These are phyloP conservation scores for Notholithocarpus densiflorus DNA, from an alignment of 306 rosid species.

Conservation along the genomic window DNA sequence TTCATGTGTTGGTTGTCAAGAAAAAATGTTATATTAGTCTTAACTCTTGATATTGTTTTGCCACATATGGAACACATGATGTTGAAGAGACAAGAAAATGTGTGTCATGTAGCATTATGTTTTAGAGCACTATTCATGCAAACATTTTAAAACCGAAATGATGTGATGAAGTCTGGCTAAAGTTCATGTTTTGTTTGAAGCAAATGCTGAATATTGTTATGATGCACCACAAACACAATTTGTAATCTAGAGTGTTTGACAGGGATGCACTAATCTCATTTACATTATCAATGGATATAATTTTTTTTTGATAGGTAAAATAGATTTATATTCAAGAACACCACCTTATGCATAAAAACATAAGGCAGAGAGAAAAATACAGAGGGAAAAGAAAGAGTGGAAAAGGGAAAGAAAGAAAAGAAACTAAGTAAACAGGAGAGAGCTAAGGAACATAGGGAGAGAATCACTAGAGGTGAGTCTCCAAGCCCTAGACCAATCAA, in stretches of 20 bases:
- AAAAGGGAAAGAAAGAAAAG: too few relatives aligned
- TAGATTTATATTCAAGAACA: too few relatives aligned
- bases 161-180: not conserved
- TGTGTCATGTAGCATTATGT: not conserved
- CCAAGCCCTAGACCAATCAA: too few relatives aligned
- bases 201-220: not conserved
- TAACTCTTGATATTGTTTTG: not conserved
- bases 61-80: not conserved
- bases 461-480: too few relatives aligned
- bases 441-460: too few relatives aligned
- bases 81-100: not conserved
- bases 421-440: too few relatives aligned
- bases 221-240: not conserved
- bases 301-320: too few relatives aligned
- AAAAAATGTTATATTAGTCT: not conserved
- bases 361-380: too few relatives aligned
- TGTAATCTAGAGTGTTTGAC: not conserved
- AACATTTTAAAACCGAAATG: not conserved
- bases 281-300: not conserved
- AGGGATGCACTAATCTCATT: not conserved
- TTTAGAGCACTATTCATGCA: not conserved
- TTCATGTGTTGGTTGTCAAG: not conserved
- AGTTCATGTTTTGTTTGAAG: not conserved
- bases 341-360: too few relatives aligned
- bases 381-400: too few relatives aligned